These are phyloP conservation scores for Aciculosporium take DNA, from an alignment of 2,329 filamentous ascomycete genomes.

Conservation along the genomic window DNA sequence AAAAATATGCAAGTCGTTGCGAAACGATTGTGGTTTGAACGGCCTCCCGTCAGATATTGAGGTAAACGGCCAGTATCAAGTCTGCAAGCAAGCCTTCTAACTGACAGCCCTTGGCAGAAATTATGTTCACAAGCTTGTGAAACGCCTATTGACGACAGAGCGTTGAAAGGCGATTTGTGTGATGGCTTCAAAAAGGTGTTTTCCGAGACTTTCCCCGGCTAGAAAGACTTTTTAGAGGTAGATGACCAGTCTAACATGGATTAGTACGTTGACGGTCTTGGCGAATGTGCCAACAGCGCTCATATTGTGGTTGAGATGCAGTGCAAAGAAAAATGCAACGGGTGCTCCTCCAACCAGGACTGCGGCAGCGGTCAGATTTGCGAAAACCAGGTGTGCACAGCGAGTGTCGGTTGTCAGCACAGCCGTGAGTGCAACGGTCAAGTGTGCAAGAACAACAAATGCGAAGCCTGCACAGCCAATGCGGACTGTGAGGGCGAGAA, in stretches of 20 bases:
- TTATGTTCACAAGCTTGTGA: slow-evolving; percentile 4
- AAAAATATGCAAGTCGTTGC: slow-evolving; percentile 5
- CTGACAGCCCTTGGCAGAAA: slow-evolving; percentile 1
- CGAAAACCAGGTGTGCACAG: slow-evolving; percentile 3
- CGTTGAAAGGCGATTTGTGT: slow-evolving; percentile 3
- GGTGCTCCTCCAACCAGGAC: slow-evolving; percentile 3
- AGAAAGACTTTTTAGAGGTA: background rate
- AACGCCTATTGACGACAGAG: slow-evolving; percentile 2
- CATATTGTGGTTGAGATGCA: slow-evolving; percentile 2
- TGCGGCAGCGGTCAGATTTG: slow-evolving; percentile 4
- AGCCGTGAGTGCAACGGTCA: slow-evolving; percentile 6
- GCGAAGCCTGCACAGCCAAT: slow-evolving; percentile 3
- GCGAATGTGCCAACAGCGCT: slow-evolving; percentile 4
- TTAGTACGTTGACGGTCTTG: slow-evolving; percentile 5
- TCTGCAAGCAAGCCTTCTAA: background rate
- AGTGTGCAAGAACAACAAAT: slow-evolving; percentile 4
- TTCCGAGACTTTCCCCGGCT: background rate
- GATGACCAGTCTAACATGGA: background rate
- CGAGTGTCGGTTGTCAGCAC: slow-evolving; percentile 2
- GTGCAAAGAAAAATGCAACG: slow-evolving; percentile 4
- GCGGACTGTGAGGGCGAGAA: slow-evolving; percentile 2
- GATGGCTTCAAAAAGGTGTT: slow-evolving; percentile 5
- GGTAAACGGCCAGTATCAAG: background rate
- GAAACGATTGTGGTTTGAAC: slow-evolving; percentile 2
- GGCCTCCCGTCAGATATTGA: slow-evolving; percentile 3